Base-by-base conservation (phyloP, 148 eudicot genomes). In the Simmondsia chinensis region DNA sequence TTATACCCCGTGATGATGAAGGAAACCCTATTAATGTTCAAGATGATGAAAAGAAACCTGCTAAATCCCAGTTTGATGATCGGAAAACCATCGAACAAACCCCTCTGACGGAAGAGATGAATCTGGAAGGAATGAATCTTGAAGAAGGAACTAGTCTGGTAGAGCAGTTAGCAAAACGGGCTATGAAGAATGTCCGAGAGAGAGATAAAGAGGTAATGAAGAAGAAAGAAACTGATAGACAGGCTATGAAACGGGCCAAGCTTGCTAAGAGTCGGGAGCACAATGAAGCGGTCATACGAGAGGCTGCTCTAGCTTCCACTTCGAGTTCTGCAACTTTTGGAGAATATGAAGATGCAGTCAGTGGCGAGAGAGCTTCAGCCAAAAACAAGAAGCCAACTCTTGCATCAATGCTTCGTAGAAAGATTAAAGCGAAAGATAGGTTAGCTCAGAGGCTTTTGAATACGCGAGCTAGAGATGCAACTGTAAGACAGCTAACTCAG, bases 361-460 rank as follows among this genome's bases (percentile, higher is more conserved):
- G 21, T 33, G 49, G 54, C 21, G 72, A 46, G 26, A 59, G 61
- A 43, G 40, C 63, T 48, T 54, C 62, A 13, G 6, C 24, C 9
- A 72, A 60, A 38, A 69, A 33, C 46, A 73, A 83, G 64, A 82
- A 66, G 63, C 61, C 64, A 9, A 74, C 83, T 10, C 79, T 89
- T 23, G 82, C 95, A 28, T 76, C 95, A n/a, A 89, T 89, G 97
- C 56, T 89, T 69, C 73, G 67, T 28, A 82, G 70, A 83, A 89
- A 85, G 68, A 95, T 70, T 35, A 81, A 85, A 14, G 20, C 80
- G 2, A 89, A 79, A 61, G 86, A 74, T 66, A 69, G 97, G 66
- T 63, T 85, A 51, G 74, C 76, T 54, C 76, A 69, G 59, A 85
- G 72, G 71, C 72, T 91, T 4, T 52, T 73, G 65, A 76, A 50